A percentile compares a stretch with the other conserved stretches of the same genome.
phyloP scores from a whole-genome alignment of 148 eudicot species.

The Heliamphora exappendiculata region DNA sequence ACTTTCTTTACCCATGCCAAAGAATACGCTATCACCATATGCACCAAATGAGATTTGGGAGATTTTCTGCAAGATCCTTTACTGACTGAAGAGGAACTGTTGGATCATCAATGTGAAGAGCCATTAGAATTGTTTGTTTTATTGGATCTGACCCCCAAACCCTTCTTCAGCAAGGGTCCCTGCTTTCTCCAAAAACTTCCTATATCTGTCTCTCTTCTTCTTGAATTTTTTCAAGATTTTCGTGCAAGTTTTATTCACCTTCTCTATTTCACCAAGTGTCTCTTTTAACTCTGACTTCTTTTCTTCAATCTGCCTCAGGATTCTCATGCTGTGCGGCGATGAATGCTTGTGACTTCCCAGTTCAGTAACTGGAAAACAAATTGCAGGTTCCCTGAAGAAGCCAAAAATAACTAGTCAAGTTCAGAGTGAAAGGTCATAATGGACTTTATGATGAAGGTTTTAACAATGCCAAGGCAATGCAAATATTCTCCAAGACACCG shows the following conservation, averaged over 20 bases:
- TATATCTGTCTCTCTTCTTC: background rate
- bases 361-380: constrained; percentile 24
- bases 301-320: constrained; percentile 8
- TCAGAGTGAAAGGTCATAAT: background rate
- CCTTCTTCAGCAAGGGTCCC: background rate
- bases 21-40: background rate
- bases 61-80: background rate
- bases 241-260: background rate
- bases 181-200: constrained; percentile 8
- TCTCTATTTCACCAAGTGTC: background rate
- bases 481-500: background rate
- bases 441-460: background rate
- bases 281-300: background rate
- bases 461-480: too few relatives aligned
- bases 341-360: background rate
- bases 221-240: background rate
- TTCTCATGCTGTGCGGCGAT: background rate
- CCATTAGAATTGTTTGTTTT: background rate
- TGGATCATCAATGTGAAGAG: background rate
- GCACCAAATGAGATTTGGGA: background rate
- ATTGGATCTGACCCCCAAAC: background rate
- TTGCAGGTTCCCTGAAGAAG: constrained; percentile 25
- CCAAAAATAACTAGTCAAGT: background rate
- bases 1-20: background rate
- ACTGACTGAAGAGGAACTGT: background rate